These are phyloP conservation scores for Monoraphidium neglectum DNA, from an alignment of 139 green algal species.

Conservation along the genomic window DNA sequence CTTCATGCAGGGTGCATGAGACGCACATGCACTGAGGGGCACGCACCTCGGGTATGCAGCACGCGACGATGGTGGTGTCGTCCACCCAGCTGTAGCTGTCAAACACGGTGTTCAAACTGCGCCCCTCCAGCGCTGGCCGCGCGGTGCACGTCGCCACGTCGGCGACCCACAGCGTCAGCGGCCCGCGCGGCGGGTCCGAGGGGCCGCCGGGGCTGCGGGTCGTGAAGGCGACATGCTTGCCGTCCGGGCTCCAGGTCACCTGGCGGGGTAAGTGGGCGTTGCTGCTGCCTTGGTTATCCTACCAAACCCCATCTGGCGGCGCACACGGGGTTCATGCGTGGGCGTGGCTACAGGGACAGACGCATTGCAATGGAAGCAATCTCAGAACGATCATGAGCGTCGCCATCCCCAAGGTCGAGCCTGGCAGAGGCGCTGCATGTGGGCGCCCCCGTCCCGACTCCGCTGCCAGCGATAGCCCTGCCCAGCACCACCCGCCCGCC, in stretches of 20 bases:
- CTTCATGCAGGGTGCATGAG: background rate
- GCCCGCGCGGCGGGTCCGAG: conserved; percentile 54
- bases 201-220: conserved; percentile 62
- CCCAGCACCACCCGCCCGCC: too few species aligned
- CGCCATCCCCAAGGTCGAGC: too few species aligned
- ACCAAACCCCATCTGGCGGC: too few species aligned
- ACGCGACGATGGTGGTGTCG: conserved; percentile 79
- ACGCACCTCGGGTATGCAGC: conserved; percentile 28
- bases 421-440: too few species aligned
- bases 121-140: conserved; percentile 45
- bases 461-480: too few species aligned
- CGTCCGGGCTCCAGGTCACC: conserved; percentile 80
- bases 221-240: conserved; percentile 85
- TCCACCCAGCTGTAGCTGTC: conserved; percentile 61
- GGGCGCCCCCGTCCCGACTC: too few species aligned
- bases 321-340: too few species aligned
- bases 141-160: conserved; percentile 69
- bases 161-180: conserved; percentile 90
- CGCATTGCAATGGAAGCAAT: too few species aligned
- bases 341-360: too few species aligned
- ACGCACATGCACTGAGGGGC: background rate
- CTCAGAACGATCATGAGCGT: too few species aligned
- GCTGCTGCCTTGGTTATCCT: too few species aligned
- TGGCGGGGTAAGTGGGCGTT: conserved; percentile 56
- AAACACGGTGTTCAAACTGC: conserved; percentile 59